Conservation (phyloP, 1,284 basidiomycete genomes). For the Cystobasidium sp. region DNA sequence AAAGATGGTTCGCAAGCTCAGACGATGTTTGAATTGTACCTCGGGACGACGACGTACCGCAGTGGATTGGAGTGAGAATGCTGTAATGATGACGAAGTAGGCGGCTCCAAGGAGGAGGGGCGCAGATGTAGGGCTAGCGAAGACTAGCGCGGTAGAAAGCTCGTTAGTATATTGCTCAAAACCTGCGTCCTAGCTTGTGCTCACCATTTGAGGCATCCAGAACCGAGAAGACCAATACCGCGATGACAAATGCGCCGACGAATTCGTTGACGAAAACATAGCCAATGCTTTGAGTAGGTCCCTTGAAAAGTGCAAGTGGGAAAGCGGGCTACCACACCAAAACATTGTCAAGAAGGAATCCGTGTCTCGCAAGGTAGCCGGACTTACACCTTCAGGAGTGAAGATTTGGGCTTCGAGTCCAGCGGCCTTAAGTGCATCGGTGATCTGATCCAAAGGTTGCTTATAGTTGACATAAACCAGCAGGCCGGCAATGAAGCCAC, state of each 20-base stretch:
- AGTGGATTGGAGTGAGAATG: slow-evolving; percentile 33
- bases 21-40: too few relatives aligned
- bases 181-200: too few relatives aligned
- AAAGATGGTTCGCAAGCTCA: background rate
- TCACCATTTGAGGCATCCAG: slow-evolving; percentile 50
- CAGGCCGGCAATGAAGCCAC: slow-evolving; percentile 69
- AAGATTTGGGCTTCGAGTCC: slow-evolving; percentile 40
- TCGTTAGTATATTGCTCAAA: too few relatives aligned
- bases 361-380: slow-evolving; percentile 39
- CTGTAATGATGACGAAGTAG: slow-evolving; percentile 39
- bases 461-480: slow-evolving; percentile 76
- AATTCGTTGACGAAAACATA: slow-evolving; percentile 31
- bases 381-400: slow-evolving; percentile 45
- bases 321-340: slow-evolving; percentile 19
- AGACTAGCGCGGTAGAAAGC: too few relatives aligned
- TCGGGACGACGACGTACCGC: slow-evolving; percentile 17
- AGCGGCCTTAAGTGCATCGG: slow-evolving; percentile 32
- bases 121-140: slow-evolving; percentile 34
- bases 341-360: slow-evolving; percentile 21
- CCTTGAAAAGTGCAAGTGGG: slow-evolving; percentile 22
- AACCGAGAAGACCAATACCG: slow-evolving; percentile 50
- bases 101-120: slow-evolving; percentile 48
- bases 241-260: slow-evolving; percentile 47
- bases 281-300: slow-evolving; percentile 15
- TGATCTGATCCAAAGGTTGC: slow-evolving; percentile 66